These are phyloP conservation scores for Pyricularia grisea DNA, from an alignment of 2,329 filamentous ascomycete species.

Conservation along the genomic window DNA sequence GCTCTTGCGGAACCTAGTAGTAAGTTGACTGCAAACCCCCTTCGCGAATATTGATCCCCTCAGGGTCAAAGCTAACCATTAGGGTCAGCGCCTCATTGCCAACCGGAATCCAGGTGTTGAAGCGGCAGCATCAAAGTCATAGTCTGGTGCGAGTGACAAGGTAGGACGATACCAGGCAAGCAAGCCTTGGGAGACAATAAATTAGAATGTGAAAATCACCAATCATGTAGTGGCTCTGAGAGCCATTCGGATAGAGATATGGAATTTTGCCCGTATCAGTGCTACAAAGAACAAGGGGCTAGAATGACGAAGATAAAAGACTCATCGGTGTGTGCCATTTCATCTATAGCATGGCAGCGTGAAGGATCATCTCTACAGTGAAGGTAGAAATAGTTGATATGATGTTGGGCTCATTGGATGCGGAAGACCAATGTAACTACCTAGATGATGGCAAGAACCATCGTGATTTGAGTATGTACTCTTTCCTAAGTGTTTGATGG, in stretches of 20 bases:
- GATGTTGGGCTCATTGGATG: background rate
- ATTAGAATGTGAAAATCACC: background rate
- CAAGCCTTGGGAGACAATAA: background rate
- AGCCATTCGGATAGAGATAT: background rate
- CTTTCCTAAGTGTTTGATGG: background rate
- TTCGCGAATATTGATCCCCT: background rate
- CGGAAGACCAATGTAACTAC: background rate
- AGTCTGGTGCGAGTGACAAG: background rate
- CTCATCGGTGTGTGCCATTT: too few relatives aligned
- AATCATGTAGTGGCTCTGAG: background rate
- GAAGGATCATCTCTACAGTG: background rate
- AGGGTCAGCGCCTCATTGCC: background rate
- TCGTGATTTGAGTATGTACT: background rate
- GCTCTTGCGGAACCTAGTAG: constrained; percentile 77
- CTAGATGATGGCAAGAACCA: background rate
- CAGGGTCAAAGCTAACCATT: background rate
- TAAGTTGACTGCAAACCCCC: constrained; percentile 33
- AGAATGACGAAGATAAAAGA: background rate
- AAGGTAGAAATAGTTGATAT: background rate
- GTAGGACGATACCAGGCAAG: background rate
- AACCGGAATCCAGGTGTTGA: background rate
- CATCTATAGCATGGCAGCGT: too few relatives aligned
- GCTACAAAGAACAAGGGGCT: background rate
- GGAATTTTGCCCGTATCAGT: background rate
- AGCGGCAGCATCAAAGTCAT: background rate